A percentile compares a stretch with the other conserved stretches of the same genome.
Evolutionary conservation across 352 stramenopile species (phyloP).

Genomic region (Phytophthora constricta): DNA sequence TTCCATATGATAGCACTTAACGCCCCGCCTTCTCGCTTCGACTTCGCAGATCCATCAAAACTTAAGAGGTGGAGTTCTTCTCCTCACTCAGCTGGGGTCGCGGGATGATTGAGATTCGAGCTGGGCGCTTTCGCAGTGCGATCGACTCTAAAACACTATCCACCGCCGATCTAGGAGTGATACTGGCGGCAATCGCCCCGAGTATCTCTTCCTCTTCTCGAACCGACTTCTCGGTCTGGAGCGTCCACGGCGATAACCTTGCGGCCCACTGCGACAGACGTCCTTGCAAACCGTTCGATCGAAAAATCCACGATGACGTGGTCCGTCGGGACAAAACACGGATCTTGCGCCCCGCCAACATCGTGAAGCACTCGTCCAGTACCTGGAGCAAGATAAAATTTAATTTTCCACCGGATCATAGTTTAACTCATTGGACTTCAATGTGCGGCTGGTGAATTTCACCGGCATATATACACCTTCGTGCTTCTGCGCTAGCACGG

Average conservation of each 20-base stretch:
- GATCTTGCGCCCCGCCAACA: slow-evolving; percentile 8
- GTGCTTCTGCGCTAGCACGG: slow-evolving; percentile 13
- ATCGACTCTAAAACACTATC: slow-evolving; percentile 1
- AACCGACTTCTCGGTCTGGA: neutral
- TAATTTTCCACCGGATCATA: slow-evolving; percentile 17
- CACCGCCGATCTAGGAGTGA: neutral
- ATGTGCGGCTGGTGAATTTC: slow-evolving; percentile 11
- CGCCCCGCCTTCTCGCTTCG: slow-evolving; percentile 2
- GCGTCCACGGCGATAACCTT: slow-evolving; percentile 1
- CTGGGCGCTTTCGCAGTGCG: neutral
- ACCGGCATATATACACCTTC: slow-evolving; percentile 14
- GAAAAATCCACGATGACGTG: slow-evolving; percentile 2
- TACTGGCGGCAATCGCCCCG: neutral
- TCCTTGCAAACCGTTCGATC: slow-evolving; percentile 5
- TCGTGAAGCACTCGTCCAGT: slow-evolving; percentile 10
- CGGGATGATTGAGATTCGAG: neutral
- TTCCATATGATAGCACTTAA: slow-evolving; percentile 17
- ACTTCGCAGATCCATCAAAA: slow-evolving; percentile 14
- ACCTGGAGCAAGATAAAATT: slow-evolving; percentile 6
- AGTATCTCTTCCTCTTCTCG: slow-evolving; percentile 1
- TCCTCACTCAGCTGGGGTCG: neutral
- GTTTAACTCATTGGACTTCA: slow-evolving; percentile 23
- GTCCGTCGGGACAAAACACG: slow-evolving; percentile 4
- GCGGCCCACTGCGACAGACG: slow-evolving; percentile 7
- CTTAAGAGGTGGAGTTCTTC: slow-evolving; percentile 5